Percentiles rank a stretch among this genome's conserved stretches.
Conservation (phyloP, 140 eudicot species). For the Ambrosia hybrid region DNA sequence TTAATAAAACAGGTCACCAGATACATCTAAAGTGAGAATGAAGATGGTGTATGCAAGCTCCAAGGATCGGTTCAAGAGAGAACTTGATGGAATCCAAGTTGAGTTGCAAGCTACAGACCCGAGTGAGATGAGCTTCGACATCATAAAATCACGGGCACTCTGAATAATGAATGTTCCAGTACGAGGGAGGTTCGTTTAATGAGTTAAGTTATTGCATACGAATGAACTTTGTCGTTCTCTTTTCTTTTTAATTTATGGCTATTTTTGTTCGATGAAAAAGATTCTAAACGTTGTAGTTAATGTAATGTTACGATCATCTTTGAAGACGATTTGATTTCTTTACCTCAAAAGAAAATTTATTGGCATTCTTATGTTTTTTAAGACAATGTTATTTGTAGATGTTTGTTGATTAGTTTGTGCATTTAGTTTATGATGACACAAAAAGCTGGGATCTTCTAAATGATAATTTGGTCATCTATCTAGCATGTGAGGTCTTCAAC, state of each 20-base stretch:
- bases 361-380: conserved; percentile 9
- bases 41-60: conserved; percentile 99
- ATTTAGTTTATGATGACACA: not conserved
- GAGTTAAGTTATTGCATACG: conserved; percentile 32
- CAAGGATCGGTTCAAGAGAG: conserved; percentile 95
- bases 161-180: conserved; percentile 23
- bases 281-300: conserved; percentile 19
- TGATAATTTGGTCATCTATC: not conserved
- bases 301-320: conserved; percentile 25
- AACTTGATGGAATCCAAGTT: conserved; percentile 87
- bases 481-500: not conserved
- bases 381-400: not conserved
- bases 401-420: not conserved
- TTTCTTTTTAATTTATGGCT: conserved; percentile 16
- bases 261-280: conserved; percentile 17
- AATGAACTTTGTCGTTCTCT: conserved; percentile 10
- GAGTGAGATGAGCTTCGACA: conserved; percentile 92
- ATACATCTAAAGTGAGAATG: conserved; percentile 79
- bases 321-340: conserved; percentile 2
- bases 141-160: conserved; percentile 69
- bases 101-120: conserved; percentile 97
- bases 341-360: conserved; percentile 5
- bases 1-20: conserved; percentile 65
- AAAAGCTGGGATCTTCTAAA: not conserved
- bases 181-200: conserved; percentile 21